Base-by-base conservation (phyloP, 352 stramenopile genomes). In the Phytophthora uliginosa region DNA sequence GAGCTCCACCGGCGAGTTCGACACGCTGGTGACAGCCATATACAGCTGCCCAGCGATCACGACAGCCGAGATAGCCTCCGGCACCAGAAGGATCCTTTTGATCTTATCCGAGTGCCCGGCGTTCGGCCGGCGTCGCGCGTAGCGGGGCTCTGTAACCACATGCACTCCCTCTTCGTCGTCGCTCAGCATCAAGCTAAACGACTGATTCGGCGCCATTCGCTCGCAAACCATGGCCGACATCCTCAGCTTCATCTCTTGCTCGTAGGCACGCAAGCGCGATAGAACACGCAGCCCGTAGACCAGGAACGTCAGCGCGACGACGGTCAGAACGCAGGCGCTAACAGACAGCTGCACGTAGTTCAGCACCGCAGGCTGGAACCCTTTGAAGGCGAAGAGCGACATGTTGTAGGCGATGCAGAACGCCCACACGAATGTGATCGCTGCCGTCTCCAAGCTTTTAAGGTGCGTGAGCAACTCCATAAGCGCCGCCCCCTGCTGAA, bases 11-110 rank as follows among this genome's bases (percentile, higher is more conserved):
- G 66, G 58, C 42, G 73, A 59, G 48, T 72, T 73, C 12, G 59
- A 65, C 17, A 75, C 62, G 17, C 70, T 76, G 20, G 63, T 69
- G 31, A 81, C 36, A 5, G 71, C 83, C 48, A 85, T 73, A 62
- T 81, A 84, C 4, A 90, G 74, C 74, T 88, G 78, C 0, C 71
- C 76, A 10, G 54, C 66, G 7, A 81, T 68, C 18, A 74, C 71
- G 45, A 78, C 50, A 8, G 70, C 20, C 4, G 74, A 76, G 48
- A 81, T 69, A 4, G 57, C 13, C 55, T 76, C 74, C 4, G 70
- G 70, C 20, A 63, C 58, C 20, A 73, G 4, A 9, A 81, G 65
- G 40, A 81, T 78, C 42, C 76, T 76, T 42, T 71, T 69, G 55
- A 81, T 81, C 63, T 78, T 78, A 63, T 20, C 22, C 7, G 71